Conservation (phyloP, 1,284 basidiomycete species). For the Malassezia obtusa region DNA sequence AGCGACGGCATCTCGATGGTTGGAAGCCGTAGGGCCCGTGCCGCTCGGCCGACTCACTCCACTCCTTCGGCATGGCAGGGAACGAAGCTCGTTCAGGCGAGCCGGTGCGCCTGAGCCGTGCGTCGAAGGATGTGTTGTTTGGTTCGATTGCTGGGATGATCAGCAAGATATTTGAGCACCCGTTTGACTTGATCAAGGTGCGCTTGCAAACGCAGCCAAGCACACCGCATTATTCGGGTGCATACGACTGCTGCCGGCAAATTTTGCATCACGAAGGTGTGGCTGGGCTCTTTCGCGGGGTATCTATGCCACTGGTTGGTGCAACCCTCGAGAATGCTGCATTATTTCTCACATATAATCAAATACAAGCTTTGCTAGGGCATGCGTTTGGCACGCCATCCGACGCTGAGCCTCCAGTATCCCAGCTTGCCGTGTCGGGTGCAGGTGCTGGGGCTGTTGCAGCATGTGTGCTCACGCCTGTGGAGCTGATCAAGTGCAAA, state of each 20-base stretch:
- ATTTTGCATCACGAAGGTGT: slow-evolving; percentile 35
- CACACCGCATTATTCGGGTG: slow-evolving; percentile 31
- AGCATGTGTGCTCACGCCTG: slow-evolving; percentile 76
- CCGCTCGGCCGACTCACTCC: slow-evolving; percentile 4
- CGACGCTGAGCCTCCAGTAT: slow-evolving; percentile 49
- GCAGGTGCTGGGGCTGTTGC: slow-evolving; percentile 71
- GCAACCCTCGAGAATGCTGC: slow-evolving; percentile 84
- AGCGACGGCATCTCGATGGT: slow-evolving; percentile 5
- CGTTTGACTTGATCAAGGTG: slow-evolving; percentile 46
- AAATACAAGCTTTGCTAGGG: slow-evolving; percentile 63
- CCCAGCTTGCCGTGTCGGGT: slow-evolving; percentile 64
- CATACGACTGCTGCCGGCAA: slow-evolving; percentile 40
- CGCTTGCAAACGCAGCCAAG: slow-evolving; percentile 41
- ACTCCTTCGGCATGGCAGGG: neutral
- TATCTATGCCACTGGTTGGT: slow-evolving; percentile 76
- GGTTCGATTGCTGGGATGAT: slow-evolving; percentile 45
- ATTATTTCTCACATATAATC: slow-evolving; percentile 75
- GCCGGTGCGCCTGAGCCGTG: slow-evolving; percentile 24
- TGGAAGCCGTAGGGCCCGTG: neutral
- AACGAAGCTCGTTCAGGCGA: neutral
- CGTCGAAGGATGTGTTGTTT: slow-evolving; percentile 40
- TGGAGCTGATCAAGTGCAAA: slow-evolving; percentile 84
- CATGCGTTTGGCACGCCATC: slow-evolving; percentile 22
- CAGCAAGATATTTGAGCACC: slow-evolving; percentile 44
- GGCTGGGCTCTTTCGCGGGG: slow-evolving; percentile 52